Evolutionary conservation across 2,329 filamentous ascomycete genomes (phyloP), one percentile per base, ranked within the genome.

Genomic region (Teratosphaeriaceae sp.): DNA sequence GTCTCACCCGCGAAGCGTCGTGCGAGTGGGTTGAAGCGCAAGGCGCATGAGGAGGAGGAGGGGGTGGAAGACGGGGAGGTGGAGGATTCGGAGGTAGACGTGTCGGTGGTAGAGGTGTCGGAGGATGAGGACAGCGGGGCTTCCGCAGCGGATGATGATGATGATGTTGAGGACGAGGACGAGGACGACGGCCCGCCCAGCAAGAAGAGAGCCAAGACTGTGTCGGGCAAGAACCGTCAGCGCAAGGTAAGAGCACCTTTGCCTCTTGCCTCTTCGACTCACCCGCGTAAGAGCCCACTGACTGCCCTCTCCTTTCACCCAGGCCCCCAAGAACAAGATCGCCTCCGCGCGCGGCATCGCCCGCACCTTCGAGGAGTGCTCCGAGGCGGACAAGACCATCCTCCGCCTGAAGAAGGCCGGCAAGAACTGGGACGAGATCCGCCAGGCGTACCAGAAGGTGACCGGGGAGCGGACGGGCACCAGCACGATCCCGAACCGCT

Each of bases 401-500:
- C 41, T 63, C 38, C 46, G 45, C 26, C 47, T 53, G 54, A 51
- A 59, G 24, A 55, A 61, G 22, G 49, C 41, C 30, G 51, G 51
- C 6, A 35, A 33, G 2, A 45, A 50, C 19, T 64, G 61, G 61
- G 41, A 46, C 11, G 44, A 50, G 6, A 59, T 62, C 40, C 52
- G 54, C 18, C 38, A 36, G 4, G 40, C 41, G 27, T 62, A 56
- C 49, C 48, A 49, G 19, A 50, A 55, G 21, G 21, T 59, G 26
- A 66, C 63, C 1, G 64, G 64, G 0, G 54, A 62, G 40, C 48
- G 49, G 5, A 57, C 63, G 12, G 30, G 65, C 58, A 1, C 45
- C 2, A 61, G 59, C 13, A 68, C 66, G 1, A 47, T 70, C 13
- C 59, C 61, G 5, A 64, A 64, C 41, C 59, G 68, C 8, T 69